Conservation (phyloP, 2,329 filamentous ascomycete genomes). For the Fusarium pseudoanthophilum region DNA sequence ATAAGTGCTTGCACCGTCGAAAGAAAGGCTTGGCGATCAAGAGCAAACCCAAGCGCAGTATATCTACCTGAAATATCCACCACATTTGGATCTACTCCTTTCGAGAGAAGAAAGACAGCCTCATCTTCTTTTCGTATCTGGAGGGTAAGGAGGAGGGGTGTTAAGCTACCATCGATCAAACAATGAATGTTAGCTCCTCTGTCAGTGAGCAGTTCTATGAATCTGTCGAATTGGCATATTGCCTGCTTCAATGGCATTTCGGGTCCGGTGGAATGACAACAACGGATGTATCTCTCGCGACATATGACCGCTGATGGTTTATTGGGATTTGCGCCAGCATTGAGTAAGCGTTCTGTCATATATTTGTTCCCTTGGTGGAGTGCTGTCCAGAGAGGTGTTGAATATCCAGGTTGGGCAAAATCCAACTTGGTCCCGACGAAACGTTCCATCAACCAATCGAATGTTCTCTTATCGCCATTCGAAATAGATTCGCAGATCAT, state of each 20-base stretch:
- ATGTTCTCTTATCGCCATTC: accelerated
- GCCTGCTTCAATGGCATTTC: too few relatives aligned
- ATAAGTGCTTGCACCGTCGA: accelerated
- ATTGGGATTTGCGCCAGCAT: not conserved
- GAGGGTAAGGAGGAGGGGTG: too few relatives aligned
- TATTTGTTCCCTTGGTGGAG: accelerated
- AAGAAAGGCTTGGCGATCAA: accelerated
- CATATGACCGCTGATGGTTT: not conserved
- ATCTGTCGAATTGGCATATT: too few relatives aligned
- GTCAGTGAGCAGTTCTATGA: too few relatives aligned
- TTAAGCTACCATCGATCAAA: too few relatives aligned
- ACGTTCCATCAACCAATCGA: not conserved
- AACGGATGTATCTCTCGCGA: accelerated
- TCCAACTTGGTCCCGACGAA: accelerated
- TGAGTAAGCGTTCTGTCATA: not conserved
- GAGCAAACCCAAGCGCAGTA: not conserved
- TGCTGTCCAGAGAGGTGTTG: not conserved
- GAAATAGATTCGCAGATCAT: not conserved
- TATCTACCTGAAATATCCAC: accelerated
- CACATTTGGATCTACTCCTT: too few relatives aligned
- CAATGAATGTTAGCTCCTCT: too few relatives aligned
- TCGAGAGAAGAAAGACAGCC: too few relatives aligned
- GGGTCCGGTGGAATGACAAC: accelerated
- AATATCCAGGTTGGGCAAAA: accelerated
- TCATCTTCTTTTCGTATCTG: too few relatives aligned